Evolutionary conservation across 2,329 filamentous ascomycete genomes (phyloP).

Genomic region (Triangularia verruculosa): DNA sequence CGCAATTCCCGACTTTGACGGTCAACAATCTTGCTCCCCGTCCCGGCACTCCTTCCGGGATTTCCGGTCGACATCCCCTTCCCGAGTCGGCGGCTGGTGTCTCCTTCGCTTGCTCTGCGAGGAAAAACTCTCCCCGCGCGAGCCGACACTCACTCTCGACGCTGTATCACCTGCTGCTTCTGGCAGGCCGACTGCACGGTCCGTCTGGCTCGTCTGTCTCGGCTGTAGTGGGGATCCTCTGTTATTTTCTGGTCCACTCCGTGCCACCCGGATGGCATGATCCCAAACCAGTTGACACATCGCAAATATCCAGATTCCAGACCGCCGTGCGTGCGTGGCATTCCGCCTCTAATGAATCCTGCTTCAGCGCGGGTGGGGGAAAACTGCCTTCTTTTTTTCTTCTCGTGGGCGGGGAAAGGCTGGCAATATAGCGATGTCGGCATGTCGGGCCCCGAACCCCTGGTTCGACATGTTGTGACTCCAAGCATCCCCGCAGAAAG

Average conservation of each 20-base stretch:
- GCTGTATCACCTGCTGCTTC: conserved; percentile 25
- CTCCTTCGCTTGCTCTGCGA: background rate
- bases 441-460: conserved; percentile 1
- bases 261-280: background rate
- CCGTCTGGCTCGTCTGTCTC: conserved; percentile 14
- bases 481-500: conserved; percentile 8
- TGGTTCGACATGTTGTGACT: background rate
- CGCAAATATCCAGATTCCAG: conserved; percentile 6
- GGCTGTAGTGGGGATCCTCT: conserved; percentile 11
- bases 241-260: background rate
- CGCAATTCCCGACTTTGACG: background rate
- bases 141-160: background rate
- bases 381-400: background rate
- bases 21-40: background rate
- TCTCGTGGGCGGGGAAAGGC: background rate
- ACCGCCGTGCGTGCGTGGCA: background rate
- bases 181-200: conserved; percentile 14
- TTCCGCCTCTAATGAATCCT: conserved; percentile 2
- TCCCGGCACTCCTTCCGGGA: background rate
- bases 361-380: background rate
- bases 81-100: background rate
- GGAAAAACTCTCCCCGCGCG: background rate
- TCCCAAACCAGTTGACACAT: background rate
- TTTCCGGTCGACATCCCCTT: background rate
- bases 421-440: conserved; percentile 18